phyloP scores from a whole-genome alignment of 2,329 filamentous ascomycete genomes.

The Colletotrichum salicis region DNA sequence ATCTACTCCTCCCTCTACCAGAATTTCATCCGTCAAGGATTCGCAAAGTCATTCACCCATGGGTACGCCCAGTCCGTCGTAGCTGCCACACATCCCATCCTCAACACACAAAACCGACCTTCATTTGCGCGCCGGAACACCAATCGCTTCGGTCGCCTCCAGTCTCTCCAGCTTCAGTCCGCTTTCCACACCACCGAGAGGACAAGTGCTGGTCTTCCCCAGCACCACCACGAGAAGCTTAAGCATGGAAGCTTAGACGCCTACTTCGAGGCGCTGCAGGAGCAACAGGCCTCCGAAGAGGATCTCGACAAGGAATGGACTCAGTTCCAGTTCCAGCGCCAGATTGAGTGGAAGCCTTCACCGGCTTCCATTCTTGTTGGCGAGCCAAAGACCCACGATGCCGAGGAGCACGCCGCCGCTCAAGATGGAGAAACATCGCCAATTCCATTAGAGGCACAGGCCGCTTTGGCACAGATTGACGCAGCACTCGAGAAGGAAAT shows the following conservation, averaged over 20 bases:
- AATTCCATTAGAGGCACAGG: slow-evolving; percentile 60
- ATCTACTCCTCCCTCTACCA: slow-evolving; percentile 76
- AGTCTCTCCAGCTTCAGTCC: slow-evolving; percentile 75
- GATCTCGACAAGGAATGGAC: slow-evolving; percentile 85
- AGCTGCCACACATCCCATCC: slow-evolving; percentile 85
- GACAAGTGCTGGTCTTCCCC: slow-evolving; percentile 63
- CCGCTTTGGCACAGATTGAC: slow-evolving; percentile 82
- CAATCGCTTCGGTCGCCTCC: slow-evolving; percentile 64
- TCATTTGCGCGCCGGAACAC: slow-evolving; percentile 69
- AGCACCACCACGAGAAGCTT: slow-evolving; percentile 65
- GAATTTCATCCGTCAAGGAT: slow-evolving; percentile 95
- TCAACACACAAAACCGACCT: slow-evolving; percentile 76
- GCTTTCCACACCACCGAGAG: slow-evolving; percentile 73
- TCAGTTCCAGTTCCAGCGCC: slow-evolving; percentile 88
- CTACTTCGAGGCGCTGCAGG: slow-evolving; percentile 91
- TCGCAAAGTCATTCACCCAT: slow-evolving; percentile 96
- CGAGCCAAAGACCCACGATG: slow-evolving; percentile 65
- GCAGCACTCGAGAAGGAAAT: slow-evolving; percentile 86
- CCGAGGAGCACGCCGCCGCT: slow-evolving; percentile 43
- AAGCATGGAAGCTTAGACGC: slow-evolving; percentile 80
- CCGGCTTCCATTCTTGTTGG: slow-evolving; percentile 67
- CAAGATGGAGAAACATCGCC: slow-evolving; percentile 47
- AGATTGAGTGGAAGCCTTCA: slow-evolving; percentile 86
- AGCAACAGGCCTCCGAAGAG: slow-evolving; percentile 66
- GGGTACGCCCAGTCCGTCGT: slow-evolving; percentile 98